phyloP scores from a whole-genome alignment of 2,329 filamentous ascomycete genomes.

The Conoideocrella luteorostrata region DNA sequence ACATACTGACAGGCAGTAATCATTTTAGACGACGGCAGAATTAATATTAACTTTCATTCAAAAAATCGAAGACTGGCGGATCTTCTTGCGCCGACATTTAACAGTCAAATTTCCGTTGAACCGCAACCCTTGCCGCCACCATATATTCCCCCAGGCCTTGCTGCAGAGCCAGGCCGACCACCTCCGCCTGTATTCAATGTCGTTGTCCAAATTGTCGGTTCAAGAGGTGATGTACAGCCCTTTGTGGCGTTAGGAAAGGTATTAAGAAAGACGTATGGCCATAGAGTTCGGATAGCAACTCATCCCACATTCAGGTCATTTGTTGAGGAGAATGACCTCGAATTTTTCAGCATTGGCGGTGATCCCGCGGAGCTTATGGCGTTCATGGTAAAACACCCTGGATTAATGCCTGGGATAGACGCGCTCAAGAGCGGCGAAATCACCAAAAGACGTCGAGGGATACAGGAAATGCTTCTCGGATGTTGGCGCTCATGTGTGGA shows the following conservation, averaged over 20 bases:
- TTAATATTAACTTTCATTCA: conserved; percentile 75
- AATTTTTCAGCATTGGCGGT: conserved; percentile 72
- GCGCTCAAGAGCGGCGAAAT: conserved; percentile 72
- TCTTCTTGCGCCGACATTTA: conserved; percentile 59
- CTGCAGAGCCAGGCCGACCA: conserved; percentile 52
- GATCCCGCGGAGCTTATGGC: conserved; percentile 74
- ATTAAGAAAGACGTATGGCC: conserved; percentile 58
- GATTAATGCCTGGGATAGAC: conserved; percentile 76
- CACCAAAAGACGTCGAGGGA: conserved; percentile 64
- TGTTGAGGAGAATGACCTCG: conserved; percentile 62
- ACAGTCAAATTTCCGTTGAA: conserved; percentile 48
- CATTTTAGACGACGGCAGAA: conserved; percentile 61
- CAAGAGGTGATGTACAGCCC: conserved; percentile 68
- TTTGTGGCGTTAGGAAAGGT: conserved; percentile 65
- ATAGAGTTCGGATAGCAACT: conserved; percentile 68
- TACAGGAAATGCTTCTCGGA: conserved; percentile 72
- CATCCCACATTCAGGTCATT: conserved; percentile 63
- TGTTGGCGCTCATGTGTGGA: conserved; percentile 86
- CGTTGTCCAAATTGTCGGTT: conserved; percentile 70
- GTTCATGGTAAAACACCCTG: conserved; percentile 87
- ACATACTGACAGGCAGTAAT: not conserved
- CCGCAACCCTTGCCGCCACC: conserved; percentile 50
- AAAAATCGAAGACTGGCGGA: conserved; percentile 59
- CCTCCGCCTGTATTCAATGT: conserved; percentile 58
- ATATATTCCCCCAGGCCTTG: conserved; percentile 68